Conservation (phyloP, 2,329 filamentous ascomycete species). For the Niveomyces coronatus region DNA sequence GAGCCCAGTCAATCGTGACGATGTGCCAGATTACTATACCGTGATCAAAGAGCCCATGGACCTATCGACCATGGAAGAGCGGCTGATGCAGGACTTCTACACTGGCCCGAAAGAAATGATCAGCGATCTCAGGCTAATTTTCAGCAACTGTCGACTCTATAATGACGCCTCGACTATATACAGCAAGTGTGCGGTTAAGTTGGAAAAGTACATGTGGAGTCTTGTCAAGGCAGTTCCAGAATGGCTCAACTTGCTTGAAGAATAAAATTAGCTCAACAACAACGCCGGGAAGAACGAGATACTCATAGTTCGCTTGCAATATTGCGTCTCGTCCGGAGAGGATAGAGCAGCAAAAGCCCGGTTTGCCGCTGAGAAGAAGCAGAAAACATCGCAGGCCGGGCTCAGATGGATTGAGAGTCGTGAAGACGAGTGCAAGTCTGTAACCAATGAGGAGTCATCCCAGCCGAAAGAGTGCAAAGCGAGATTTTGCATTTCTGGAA, state of each 20-base stretch:
- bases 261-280: too few relatives aligned
- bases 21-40: slow-evolving; percentile 97
- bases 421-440: too few relatives aligned
- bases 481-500: too few relatives aligned
- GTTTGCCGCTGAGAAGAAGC: neutral
- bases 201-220: slow-evolving; percentile 92
- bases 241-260: slow-evolving; percentile 43
- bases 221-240: slow-evolving; percentile 87
- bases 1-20: slow-evolving; percentile 84
- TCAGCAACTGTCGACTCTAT: slow-evolving; percentile 90
- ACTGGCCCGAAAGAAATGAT: slow-evolving; percentile 85
- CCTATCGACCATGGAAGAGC: slow-evolving; percentile 86
- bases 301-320: too few relatives aligned
- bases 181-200: slow-evolving; percentile 84
- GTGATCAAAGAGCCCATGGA: slow-evolving; percentile 99
- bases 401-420: too few relatives aligned
- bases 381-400: too few relatives aligned
- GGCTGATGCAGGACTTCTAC: slow-evolving; percentile 89
- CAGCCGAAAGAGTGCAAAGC: too few relatives aligned
- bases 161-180: slow-evolving; percentile 94
- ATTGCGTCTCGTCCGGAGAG: slow-evolving; percentile 8
- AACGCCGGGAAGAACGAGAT: too few relatives aligned
- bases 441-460: too few relatives aligned
- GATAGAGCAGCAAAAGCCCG: neutral
- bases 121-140: slow-evolving; percentile 77